Base-by-base conservation (phyloP, 495 filamentous ascomycete species). In the Sporormia fimetaria region DNA sequence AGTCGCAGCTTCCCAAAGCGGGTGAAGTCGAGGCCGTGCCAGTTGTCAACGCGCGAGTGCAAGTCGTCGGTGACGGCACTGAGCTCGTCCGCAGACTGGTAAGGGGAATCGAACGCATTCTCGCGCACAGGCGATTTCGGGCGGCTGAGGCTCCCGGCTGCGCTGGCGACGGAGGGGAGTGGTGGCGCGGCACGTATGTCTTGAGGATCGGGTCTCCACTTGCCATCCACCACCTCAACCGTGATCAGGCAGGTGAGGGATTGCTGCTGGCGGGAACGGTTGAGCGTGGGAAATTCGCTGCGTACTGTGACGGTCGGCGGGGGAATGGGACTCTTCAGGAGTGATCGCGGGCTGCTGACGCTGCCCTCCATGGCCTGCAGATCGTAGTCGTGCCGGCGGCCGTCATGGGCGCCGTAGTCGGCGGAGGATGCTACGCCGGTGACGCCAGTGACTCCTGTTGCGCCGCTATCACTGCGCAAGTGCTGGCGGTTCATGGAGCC, bases 21-120 rank as follows among this genome's bases (percentile, higher is more conserved):
- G 55, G 74, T 70, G 57, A 95, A 96, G 55, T 99, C 92, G n/a
- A 96, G 67, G 0, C 90, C 92, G 59, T 99, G 90, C 90, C 90
- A 99, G 51, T 99, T 95, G 46, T 99, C 90, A 14, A 96, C 90
- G 24, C 85, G 76, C 29, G 68, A 73, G 33, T 82, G 77, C 42
- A 99, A 62, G 48, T 80, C 82, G 55, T 96, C 87, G 2, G 87
- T 92, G 54, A 94, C 78, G 41, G 84, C 80, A 22, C 86, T 77
- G 42, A 98, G 57, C 9, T 74, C 76, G 51, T 92, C 84, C 9
- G 58, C 55, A 16, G 71, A 62, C 45, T 80, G 74, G 47, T 62
- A 61, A 1, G 49, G 29, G 20, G 37, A 57, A 20, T 61, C 54
- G 29, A 58, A 55, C 36, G 58, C 20, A 52, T 56, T 37, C 33